A percentile compares a stretch with the other conserved stretches of the same genome.
Conservation (phyloP, 2,329 filamentous ascomycete species). For the Seiridium cupressi region DNA sequence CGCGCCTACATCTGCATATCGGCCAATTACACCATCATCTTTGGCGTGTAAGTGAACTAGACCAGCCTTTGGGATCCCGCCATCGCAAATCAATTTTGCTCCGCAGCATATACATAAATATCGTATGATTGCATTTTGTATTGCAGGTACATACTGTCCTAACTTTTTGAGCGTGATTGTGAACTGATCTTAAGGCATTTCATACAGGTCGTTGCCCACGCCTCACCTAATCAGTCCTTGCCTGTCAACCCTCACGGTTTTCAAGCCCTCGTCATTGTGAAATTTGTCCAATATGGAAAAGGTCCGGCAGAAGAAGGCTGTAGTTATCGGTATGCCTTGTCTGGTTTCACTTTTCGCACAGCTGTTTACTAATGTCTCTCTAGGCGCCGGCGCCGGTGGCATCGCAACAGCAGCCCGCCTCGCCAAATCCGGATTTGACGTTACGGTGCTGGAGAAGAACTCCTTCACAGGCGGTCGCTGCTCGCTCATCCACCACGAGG, state of each 20-base stretch:
- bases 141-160: neutral
- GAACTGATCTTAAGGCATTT: neutral
- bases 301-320: slow-evolving; percentile 39
- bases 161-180: neutral
- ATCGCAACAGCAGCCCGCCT: slow-evolving; percentile 71
- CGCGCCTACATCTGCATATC: neutral
- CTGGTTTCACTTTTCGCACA: neutral
- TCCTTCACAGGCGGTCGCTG: slow-evolving; percentile 70
- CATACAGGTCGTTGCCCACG: neutral
- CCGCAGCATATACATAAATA: neutral
- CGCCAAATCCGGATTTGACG: slow-evolving; percentile 65
- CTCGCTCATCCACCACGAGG: slow-evolving; percentile 59
- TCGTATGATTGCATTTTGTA: neutral
- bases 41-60: neutral
- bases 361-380: neutral
- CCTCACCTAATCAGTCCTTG: neutral
- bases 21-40: neutral
- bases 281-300: slow-evolving; percentile 21
- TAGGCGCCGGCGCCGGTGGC: slow-evolving; percentile 69
- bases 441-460: slow-evolving; percentile 81
- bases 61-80: neutral
- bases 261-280: neutral
- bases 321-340: slow-evolving; percentile 47
- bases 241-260: too few species aligned
- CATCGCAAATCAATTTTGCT: neutral